phyloP scores from a whole-genome alignment of 2,329 filamentous ascomycete genomes.

The Blastomyces emzantsi region DNA sequence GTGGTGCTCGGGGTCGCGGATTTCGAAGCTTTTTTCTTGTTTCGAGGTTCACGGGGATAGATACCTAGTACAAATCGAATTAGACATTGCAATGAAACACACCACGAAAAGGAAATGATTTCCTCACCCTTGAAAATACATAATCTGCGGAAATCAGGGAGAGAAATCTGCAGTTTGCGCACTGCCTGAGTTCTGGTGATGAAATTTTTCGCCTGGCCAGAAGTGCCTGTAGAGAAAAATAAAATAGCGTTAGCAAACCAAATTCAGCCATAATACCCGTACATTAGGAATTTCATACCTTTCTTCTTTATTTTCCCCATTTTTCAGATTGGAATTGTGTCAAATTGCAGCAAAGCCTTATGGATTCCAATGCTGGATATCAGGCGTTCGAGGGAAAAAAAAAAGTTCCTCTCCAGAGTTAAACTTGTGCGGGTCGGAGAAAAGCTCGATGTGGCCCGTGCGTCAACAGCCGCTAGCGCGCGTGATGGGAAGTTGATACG shows the following conservation, averaged over 20 bases:
- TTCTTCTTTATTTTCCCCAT: constrained; percentile 87
- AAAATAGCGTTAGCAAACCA: constrained; percentile 16
- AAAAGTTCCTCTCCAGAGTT: constrained; percentile 31
- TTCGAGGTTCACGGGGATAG: constrained; percentile 93
- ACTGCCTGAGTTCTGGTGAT: constrained; percentile 95
- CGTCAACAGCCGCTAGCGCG: not conserved
- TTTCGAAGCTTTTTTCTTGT: constrained; percentile 93
- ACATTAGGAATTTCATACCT: constrained; percentile 40
- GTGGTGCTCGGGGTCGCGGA: constrained; percentile 84
- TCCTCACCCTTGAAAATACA: constrained; percentile 88
- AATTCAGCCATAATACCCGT: constrained; percentile 8
- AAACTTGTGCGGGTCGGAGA: constrained; percentile 21
- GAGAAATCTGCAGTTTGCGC: constrained; percentile 92
- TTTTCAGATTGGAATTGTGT: not conserved
- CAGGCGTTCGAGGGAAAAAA: constrained; percentile 24
- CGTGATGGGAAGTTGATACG: not conserved
- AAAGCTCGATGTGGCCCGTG: constrained; percentile 17
- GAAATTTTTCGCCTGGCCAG: constrained; percentile 95
- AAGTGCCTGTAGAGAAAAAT: constrained; percentile 48
- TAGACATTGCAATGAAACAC: not conserved
- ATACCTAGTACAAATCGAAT: constrained; percentile 50
- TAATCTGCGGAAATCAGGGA: constrained; percentile 93
- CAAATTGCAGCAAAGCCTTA: not conserved
- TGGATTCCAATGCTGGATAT: not conserved
- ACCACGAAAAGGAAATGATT: not conserved